These are phyloP conservation scores for Xylaria longipes DNA, from an alignment of 495 filamentous ascomycete genomes.

Conservation along the genomic window DNA sequence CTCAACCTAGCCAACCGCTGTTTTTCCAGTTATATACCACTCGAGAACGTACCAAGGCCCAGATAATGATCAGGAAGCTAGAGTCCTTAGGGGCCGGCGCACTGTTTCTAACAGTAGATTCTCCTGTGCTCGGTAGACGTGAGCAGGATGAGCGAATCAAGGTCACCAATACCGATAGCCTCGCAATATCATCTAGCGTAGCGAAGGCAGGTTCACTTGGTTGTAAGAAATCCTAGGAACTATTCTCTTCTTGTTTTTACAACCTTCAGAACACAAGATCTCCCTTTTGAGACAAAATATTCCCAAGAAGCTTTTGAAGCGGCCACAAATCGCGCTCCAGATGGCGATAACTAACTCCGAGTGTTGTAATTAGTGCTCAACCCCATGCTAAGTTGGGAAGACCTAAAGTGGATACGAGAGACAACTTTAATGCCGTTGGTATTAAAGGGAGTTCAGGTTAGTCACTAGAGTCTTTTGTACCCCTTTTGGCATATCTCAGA, in stretches of 20 bases:
- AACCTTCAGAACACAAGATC: no score
- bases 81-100: constrained; percentile 64
- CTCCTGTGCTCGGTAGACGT: constrained; percentile 62
- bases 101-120: constrained; percentile 66
- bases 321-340: no score
- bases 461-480: no score
- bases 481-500: no score
- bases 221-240: constrained; percentile 25
- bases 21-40: constrained; percentile 81
- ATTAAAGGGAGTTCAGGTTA: constrained; percentile 65
- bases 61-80: constrained; percentile 62
- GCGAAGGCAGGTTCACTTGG: constrained; percentile 63
- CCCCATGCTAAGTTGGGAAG: constrained; percentile 71
- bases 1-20: constrained; percentile 40
- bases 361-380: constrained; percentile 56
- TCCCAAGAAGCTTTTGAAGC: no score
- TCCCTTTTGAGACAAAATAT: no score
- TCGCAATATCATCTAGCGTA: constrained; percentile 59
- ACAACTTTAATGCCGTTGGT: constrained; percentile 54
- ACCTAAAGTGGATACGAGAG: constrained; percentile 58
- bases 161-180: constrained; percentile 62
- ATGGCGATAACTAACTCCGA: no score
- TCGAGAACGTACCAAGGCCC: constrained; percentile 65
- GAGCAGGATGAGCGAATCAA: constrained; percentile 52
- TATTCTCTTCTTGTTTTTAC: no score